phyloP scores from a whole-genome alignment of 306 rosid species.

The peach (Prunus persica) region Prunus_persica_NCBIv2 NC_034013.1:9695001-9695500 shows the following conservation, averaged over 20 bases:
- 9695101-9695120: conserved; percentile 94
- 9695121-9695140: conserved; percentile 69
- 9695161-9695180: conserved; percentile 61
- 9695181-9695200: conserved; percentile 73
- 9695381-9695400: conserved; percentile 25
- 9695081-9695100: conserved; percentile 86
- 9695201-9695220: conserved; percentile 55
- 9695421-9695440: conserved; percentile 58
- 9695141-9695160: conserved; percentile 87
- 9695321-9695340: conserved; percentile 86
- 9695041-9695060: conserved; percentile 92
- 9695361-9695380: conserved; percentile 32
- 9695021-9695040: conserved; percentile 84
- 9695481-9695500: conserved; percentile 76
- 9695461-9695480: conserved; percentile 22
- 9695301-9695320: conserved; percentile 87
- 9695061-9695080: conserved; percentile 84
- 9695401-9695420: conserved; percentile 37
- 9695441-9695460: conserved; percentile 77
- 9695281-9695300: conserved; percentile 89
- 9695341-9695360: conserved; percentile 47
- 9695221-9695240: conserved; percentile 78
- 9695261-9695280: conserved; percentile 81
- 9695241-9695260: conserved; percentile 93
- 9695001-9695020: conserved; percentile 70